Conservation (phyloP, 345 rosid genomes). For the Hibiscus syriacus region DNA sequence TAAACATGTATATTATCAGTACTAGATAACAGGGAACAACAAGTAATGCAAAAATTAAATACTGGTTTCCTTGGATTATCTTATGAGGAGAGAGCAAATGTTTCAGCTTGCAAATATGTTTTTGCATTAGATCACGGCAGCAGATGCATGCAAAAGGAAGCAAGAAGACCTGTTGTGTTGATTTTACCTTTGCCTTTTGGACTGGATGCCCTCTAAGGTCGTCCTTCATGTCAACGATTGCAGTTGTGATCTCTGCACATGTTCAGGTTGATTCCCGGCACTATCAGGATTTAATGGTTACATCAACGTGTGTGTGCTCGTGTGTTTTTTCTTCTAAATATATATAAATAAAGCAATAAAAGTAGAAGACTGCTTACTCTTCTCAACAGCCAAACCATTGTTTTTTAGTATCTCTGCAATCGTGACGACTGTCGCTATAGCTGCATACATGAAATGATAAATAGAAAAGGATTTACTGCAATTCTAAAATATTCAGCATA, state of each 20-base stretch:
- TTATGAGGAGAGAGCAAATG: not conserved
- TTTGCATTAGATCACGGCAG: not conserved
- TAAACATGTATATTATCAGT: constrained; percentile 3
- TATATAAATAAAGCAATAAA: not conserved
- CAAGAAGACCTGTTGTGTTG: not conserved
- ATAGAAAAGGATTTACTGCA: not conserved
- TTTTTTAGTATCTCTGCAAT: constrained; percentile 82
- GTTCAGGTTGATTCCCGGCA: not conserved
- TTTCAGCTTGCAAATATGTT: not conserved
- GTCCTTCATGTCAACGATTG: constrained; percentile 78
- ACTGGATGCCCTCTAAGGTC: constrained; percentile 67
- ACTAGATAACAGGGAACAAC: not conserved
- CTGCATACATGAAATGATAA: constrained; percentile 30
- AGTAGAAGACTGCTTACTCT: constrained; percentile 42
- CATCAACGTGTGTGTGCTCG: no score
- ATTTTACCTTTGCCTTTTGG: constrained; percentile 73
- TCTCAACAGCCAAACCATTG: constrained; percentile 79
- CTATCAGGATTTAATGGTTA: no score
- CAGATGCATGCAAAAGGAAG: not conserved
- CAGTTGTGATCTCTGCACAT: constrained; percentile 54
- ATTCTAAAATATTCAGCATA: not conserved
- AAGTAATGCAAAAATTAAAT: not conserved
- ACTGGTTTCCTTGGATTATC: not conserved
- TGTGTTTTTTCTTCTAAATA: not conserved
- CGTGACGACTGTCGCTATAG: constrained; percentile 78